phyloP scores from a whole-genome alignment of 2,329 filamentous ascomycete genomes.

The Fusarium setosum region DNA sequence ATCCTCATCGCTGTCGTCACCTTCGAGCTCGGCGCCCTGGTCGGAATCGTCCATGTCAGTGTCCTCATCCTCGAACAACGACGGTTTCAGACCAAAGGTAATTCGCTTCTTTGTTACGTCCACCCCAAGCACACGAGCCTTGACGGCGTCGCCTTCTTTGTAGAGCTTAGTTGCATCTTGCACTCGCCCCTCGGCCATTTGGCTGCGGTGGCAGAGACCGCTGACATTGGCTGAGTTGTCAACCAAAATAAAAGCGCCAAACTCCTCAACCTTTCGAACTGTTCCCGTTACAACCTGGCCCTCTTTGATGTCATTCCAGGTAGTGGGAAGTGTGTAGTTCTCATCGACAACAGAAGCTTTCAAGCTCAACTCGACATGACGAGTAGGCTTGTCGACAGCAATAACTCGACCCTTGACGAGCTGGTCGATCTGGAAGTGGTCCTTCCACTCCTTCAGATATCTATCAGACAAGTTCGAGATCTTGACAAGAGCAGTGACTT shows the following conservation, averaged over 20 bases:
- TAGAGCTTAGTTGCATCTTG: constrained; percentile 91
- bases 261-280: constrained; percentile 93
- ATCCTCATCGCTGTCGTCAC: constrained; percentile 62
- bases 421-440: constrained; percentile 87
- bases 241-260: constrained; percentile 92
- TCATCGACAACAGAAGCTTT: constrained; percentile 87
- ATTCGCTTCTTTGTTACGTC: constrained; percentile 81
- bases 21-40: constrained; percentile 58
- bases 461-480: constrained; percentile 90
- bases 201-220: constrained; percentile 89
- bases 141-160: constrained; percentile 90
- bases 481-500: constrained; percentile 84
- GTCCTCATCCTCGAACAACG: constrained; percentile 79
- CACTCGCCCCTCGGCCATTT: constrained; percentile 88
- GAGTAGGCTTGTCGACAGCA: constrained; percentile 73
- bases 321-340: constrained; percentile 79
- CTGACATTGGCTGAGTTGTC: constrained; percentile 90
- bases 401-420: constrained; percentile 89
- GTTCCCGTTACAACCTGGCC: constrained; percentile 90
- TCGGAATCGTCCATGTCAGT: constrained; percentile 63
- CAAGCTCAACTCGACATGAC: constrained; percentile 85
- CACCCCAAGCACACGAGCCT: constrained; percentile 86
- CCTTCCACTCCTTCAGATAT: constrained; percentile 96
- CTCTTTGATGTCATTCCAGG: constrained; percentile 79
- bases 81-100: constrained; percentile 92